Conservation (phyloP, 805 yeast genomes). For the Pichia heedii region DNA sequence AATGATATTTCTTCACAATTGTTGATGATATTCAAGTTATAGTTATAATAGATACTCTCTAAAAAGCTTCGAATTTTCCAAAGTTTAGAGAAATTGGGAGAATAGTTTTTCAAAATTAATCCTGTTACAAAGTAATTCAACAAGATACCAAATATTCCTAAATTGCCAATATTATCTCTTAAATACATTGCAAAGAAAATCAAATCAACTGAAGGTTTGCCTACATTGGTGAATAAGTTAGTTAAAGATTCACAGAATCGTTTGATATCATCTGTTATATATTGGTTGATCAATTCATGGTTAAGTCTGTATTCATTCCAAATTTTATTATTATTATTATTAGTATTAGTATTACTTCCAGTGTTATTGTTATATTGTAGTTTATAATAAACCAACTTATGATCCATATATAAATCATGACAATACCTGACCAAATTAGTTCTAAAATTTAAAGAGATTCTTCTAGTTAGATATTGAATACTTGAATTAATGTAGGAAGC, state of each 20-base stretch:
- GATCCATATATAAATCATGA: constrained; percentile 82
- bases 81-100: constrained; percentile 80
- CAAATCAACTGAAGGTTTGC: constrained; percentile 84
- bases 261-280: constrained; percentile 75
- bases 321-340: constrained; percentile 14
- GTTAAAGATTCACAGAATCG: constrained; percentile 76
- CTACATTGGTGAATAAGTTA: constrained; percentile 77
- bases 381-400: constrained; percentile 76
- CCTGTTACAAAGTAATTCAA: constrained; percentile 78
- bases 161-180: constrained; percentile 75
- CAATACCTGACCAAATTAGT: constrained; percentile 75
- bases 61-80: constrained; percentile 65
- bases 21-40: constrained; percentile 74
- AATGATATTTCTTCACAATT: constrained; percentile 93
- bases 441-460: constrained; percentile 76
- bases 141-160: constrained; percentile 78
- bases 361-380: constrained; percentile 44
- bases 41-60: constrained; percentile 84
- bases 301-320: constrained; percentile 26
- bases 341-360: no score
- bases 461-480: constrained; percentile 68
- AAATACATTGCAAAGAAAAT: constrained; percentile 77
- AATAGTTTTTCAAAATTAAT: constrained; percentile 52
- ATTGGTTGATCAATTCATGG: constrained; percentile 70
- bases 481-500: constrained; percentile 90